phyloP scores from a whole-genome alignment of 2,329 filamentous ascomycete genomes.

The Chrysosporium queenslandicum region DNA sequence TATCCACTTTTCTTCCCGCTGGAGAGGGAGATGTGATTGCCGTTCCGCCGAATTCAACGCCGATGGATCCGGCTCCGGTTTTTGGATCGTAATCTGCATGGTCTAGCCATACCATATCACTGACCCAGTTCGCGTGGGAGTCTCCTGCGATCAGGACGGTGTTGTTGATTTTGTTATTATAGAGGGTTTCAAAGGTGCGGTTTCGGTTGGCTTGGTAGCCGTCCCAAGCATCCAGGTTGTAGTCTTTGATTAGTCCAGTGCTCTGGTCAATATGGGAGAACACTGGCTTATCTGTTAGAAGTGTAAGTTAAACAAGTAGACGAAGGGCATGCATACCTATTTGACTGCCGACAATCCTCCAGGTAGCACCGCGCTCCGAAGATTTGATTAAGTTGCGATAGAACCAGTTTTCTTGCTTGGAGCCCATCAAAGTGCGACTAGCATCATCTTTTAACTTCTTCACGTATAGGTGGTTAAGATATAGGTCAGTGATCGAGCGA shows the following conservation, averaged over 20 bases:
- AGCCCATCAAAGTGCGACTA: constrained; percentile 59
- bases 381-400: constrained; percentile 51
- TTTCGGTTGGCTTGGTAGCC: constrained; percentile 46
- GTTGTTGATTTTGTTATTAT: constrained; percentile 35
- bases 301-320: neutral
- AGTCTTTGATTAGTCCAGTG: constrained; percentile 26
- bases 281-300: constrained; percentile 1
- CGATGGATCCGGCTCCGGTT: constrained; percentile 44
- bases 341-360: constrained; percentile 53
- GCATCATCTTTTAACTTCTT: constrained; percentile 56
- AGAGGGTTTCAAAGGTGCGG: neutral
- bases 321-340: constrained; percentile 4
- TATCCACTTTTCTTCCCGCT: constrained; percentile 49
- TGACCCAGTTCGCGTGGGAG: constrained; percentile 56
- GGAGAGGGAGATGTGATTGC: constrained; percentile 54
- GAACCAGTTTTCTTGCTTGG: constrained; percentile 65
- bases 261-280: constrained; percentile 25
- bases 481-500: constrained; percentile 50
- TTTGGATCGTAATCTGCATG: constrained; percentile 40
- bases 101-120: constrained; percentile 48
- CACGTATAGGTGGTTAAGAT: constrained; percentile 54
- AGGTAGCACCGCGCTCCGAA: constrained; percentile 54
- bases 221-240: constrained; percentile 53
- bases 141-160: constrained; percentile 65
- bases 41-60: constrained; percentile 51